These are phyloP conservation scores for Cystofilobasidium bisporidii DNA, from an alignment of 768 basidiomycete genomes.

Conservation along the genomic window DNA sequence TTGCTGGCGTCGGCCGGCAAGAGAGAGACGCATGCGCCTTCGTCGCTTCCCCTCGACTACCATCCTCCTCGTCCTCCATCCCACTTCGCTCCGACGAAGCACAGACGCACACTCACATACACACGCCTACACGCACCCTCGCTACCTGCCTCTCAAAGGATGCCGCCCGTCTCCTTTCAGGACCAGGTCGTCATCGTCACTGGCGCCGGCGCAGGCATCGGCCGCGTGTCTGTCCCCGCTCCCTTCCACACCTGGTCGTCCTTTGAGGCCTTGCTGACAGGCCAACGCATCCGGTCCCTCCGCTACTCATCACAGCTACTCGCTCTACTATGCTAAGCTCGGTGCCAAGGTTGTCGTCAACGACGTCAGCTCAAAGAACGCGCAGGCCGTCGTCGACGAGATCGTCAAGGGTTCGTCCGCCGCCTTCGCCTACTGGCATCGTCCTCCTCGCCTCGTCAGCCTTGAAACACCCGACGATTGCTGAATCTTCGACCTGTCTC, in stretches of 20 bases:
- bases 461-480: neutral
- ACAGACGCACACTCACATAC: too few relatives aligned
- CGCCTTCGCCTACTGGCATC: conserved; percentile 11
- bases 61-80: neutral
- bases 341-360: conserved; percentile 94
- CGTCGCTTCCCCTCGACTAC: too few relatives aligned
- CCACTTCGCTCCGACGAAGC: neutral
- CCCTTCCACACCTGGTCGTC: too few relatives aligned
- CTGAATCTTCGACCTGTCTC: neutral
- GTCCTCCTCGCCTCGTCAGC: neutral
- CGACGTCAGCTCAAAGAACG: conserved; percentile 77
- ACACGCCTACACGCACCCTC: neutral
- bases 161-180: conserved; percentile 35
- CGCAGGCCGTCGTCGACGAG: conserved; percentile 84
- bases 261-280: too few relatives aligned
- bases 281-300: too few relatives aligned
- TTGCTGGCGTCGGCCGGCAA: too few relatives aligned
- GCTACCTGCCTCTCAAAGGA: neutral
- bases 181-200: conserved; percentile 88
- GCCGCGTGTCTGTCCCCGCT: conserved; percentile 60
- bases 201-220: conserved; percentile 90
- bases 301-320: conserved; percentile 54
- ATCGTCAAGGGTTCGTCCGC: conserved; percentile 60
- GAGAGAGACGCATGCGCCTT: too few relatives aligned
- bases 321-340: conserved; percentile 78